Percentiles rank a stretch among this genome's conserved stretches.
phyloP scores from a whole-genome alignment of 2,329 filamentous ascomycete genomes.

The Ophiocordyceps australis region DNA sequence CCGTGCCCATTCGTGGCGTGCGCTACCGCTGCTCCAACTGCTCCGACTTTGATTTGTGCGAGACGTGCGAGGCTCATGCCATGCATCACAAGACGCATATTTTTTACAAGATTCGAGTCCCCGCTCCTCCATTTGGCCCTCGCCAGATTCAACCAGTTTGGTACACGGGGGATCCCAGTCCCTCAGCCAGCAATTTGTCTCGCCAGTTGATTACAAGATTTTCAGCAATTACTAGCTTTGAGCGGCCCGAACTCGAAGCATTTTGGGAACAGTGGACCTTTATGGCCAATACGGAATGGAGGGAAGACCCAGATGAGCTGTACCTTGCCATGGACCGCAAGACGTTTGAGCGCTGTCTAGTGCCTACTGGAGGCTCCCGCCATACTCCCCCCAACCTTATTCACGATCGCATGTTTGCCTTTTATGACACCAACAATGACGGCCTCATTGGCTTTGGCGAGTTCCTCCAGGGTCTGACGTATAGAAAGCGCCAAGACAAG shows the following conservation, averaged over 20 bases:
- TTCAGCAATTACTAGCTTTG: slow-evolving; percentile 56
- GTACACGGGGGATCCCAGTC: slow-evolving; percentile 75
- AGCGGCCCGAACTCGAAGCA: slow-evolving; percentile 76
- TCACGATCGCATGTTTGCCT: slow-evolving; percentile 90
- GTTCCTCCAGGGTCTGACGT: slow-evolving; percentile 69
- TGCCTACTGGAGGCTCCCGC: slow-evolving; percentile 64
- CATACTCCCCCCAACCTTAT: slow-evolving; percentile 74
- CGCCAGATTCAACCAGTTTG: slow-evolving; percentile 67
- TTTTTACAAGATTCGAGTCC: slow-evolving; percentile 90
- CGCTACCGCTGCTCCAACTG: slow-evolving; percentile 93
- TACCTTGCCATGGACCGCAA: slow-evolving; percentile 75
- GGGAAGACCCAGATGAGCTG: slow-evolving; percentile 61
- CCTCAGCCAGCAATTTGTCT: slow-evolving; percentile 48
- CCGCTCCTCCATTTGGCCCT: slow-evolving; percentile 67
- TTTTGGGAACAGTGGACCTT: slow-evolving; percentile 96
- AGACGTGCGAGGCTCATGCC: slow-evolving; percentile 68
- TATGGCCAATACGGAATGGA: slow-evolving; percentile 73
- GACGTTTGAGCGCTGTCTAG: slow-evolving; percentile 82
- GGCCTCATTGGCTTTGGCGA: slow-evolving; percentile 84
- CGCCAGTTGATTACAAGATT: slow-evolving; percentile 49
- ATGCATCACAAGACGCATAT: slow-evolving; percentile 79
- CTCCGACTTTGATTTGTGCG: slow-evolving; percentile 87
- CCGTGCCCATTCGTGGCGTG: slow-evolving; percentile 77
- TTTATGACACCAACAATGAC: slow-evolving; percentile 85
- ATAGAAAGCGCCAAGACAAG: slow-evolving; percentile 48